phyloP scores from a whole-genome alignment of 106 monocot genomes.

The Iris macrosiphon region DNA sequence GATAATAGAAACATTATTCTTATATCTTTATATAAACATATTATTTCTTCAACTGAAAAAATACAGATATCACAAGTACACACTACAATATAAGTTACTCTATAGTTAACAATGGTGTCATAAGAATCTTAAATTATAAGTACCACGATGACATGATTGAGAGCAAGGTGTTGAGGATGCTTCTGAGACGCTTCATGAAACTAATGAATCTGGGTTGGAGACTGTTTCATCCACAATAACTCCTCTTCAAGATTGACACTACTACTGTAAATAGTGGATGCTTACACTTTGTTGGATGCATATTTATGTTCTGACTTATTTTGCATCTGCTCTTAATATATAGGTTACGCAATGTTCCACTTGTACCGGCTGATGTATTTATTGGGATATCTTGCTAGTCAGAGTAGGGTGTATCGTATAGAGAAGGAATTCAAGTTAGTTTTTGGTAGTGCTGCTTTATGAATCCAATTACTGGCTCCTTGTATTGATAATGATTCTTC shows the following conservation, averaged over 20 bases:
- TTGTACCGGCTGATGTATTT: conserved; percentile 96
- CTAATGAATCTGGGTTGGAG: conserved; percentile 94
- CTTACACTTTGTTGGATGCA: no score
- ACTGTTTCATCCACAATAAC: conserved; percentile 97
- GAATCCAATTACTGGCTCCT: not conserved
- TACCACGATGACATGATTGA: no score
- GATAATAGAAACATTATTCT: no score
- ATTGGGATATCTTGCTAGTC: conserved; percentile 86
- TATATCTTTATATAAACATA: no score
- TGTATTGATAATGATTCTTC: not conserved
- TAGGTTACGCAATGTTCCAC: conserved; percentile 99
- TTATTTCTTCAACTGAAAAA: no score
- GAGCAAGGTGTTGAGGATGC: conserved; percentile 95
- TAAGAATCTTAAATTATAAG: no score
- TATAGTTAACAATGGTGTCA: no score
- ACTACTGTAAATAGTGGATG: no score
- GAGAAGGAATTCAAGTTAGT: conserved; percentile 98
- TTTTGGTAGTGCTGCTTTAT: not conserved
- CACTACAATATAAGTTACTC: no score
- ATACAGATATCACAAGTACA: no score
- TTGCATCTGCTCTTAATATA: conserved; percentile 6
- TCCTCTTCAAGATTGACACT: conserved; percentile 70
- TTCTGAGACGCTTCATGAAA: conserved; percentile 86
- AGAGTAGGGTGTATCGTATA: conserved; percentile 89
- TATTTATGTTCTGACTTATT: not conserved